Evolutionary conservation across 2,329 filamentous ascomycete genomes (phyloP), one percentile per base, ranked within the genome.

Genomic region (Ophiostoma tasmaniense): DNA sequence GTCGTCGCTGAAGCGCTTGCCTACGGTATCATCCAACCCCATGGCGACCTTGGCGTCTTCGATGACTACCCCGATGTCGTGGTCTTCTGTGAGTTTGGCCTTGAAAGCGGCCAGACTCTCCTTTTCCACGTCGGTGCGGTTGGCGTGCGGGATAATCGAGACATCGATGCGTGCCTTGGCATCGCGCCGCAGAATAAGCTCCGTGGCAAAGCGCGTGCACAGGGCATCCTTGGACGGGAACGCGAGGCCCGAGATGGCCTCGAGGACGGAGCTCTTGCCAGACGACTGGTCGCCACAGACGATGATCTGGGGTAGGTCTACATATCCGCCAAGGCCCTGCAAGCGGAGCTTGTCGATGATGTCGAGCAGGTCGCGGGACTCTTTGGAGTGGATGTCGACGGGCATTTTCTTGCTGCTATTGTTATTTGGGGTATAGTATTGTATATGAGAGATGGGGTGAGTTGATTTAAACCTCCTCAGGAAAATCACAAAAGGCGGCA

Each of bases 211-310:
- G 10, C 50, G 50, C 25, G 50, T 55, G n/a, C 50, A 55, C 14
- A 88, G 74, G 50, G 81, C 84, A 67, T 85, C 83, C 30, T 86
- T 84, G 10, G 80, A 78, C 0, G 87, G 87, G 71, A 90, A 90
- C 0, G 81, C 80, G 1, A 90, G 80, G 3, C 85, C 82, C 0
- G 87, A 87, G 52, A 90, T 85, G 1, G 86, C 87, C 73, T 90
- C 86, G 0, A 90, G 81, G 0, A 89, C 85, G 0, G 86, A 89
- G 69, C 84, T 88, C 75, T 90, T 90, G 3, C 87, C 87, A 1
- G 83, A 83, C 0, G 83, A 87, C 72, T 89, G 86, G 69, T 88
- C 83, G 2, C 87, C 87, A 66, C 83, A 85, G 14, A 89, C 85
- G 35, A 89, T 82, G 69, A 83, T 81, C 71, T 83, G 77, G 0